A percentile compares a stretch with the other conserved stretches of the same genome.
Conservation (phyloP, 148 eudicot species). For the Pharnaceum exiguum region DNA sequence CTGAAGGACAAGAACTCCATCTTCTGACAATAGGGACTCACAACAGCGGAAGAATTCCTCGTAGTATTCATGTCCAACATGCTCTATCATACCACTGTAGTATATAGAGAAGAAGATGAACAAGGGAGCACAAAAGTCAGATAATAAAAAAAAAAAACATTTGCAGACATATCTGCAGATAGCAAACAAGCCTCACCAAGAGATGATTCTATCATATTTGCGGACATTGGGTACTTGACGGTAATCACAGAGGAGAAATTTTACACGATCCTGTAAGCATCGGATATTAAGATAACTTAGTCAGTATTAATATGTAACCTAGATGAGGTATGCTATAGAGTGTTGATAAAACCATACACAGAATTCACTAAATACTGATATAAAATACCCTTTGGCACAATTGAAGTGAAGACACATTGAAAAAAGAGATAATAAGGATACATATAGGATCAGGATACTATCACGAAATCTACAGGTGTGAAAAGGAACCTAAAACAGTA, state of each 20-base stretch:
- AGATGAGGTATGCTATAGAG: too few species aligned
- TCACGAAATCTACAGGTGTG: too few species aligned
- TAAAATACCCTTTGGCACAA: too few species aligned
- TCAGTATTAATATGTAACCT: too few species aligned
- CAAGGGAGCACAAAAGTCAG: background rate
- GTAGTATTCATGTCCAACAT: constrained; percentile 58
- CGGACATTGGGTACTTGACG: constrained; percentile 41
- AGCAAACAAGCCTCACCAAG: constrained; percentile 36
- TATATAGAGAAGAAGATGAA: constrained; percentile 1
- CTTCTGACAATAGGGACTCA: constrained; percentile 46
- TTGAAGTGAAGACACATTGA: too few species aligned
- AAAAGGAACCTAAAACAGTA: too few species aligned
- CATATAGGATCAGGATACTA: too few species aligned
- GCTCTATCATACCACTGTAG: constrained; percentile 73
- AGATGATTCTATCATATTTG: constrained; percentile 58
- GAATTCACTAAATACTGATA: too few species aligned
- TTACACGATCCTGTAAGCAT: constrained; percentile 45
- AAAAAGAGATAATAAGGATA: too few species aligned
- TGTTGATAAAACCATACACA: too few species aligned
- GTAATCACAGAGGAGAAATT: constrained; percentile 57
- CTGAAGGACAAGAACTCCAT: constrained; percentile 62
- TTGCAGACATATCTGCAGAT: background rate
- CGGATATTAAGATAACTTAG: background rate
- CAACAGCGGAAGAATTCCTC: constrained; percentile 51
- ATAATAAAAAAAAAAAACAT: too few species aligned